Conservation (phyloP, 345 rosid genomes). For the Sonneratia alba region DNA sequence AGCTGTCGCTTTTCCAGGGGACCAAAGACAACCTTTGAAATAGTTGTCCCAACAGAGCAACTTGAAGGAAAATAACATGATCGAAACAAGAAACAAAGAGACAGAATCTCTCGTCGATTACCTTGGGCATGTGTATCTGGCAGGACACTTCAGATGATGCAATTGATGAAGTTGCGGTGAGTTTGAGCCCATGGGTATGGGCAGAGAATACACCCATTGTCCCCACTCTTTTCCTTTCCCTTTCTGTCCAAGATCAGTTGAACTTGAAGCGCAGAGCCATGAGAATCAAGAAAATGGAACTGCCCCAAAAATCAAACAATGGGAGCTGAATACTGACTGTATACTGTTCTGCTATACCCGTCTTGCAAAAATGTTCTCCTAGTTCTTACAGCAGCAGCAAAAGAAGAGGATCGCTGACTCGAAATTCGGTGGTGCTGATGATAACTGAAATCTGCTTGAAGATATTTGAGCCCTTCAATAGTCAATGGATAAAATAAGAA, state of each 20-base stretch:
- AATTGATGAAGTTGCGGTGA: neutral
- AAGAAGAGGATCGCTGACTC: neutral
- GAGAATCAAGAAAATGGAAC: neutral
- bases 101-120: too few species aligned
- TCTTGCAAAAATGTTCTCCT: too few species aligned
- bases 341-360: too few species aligned
- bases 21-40: too few species aligned
- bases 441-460: neutral
- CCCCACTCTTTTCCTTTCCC: neutral
- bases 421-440: neutral
- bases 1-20: too few species aligned
- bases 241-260: neutral
- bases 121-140: too few species aligned
- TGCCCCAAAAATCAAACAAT: neutral
- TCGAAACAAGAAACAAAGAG: too few species aligned
- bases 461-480: conserved; percentile 1
- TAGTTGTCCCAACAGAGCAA: too few species aligned
- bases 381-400: neutral
- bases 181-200: neutral
- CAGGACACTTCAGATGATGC: too few species aligned
- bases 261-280: neutral
- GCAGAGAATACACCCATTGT: neutral
- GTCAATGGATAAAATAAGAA: neutral
- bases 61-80: too few species aligned
- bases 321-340: neutral